Base-by-base conservation (phyloP, 257 asterid species). In the Solanum sejunctum region DNA sequence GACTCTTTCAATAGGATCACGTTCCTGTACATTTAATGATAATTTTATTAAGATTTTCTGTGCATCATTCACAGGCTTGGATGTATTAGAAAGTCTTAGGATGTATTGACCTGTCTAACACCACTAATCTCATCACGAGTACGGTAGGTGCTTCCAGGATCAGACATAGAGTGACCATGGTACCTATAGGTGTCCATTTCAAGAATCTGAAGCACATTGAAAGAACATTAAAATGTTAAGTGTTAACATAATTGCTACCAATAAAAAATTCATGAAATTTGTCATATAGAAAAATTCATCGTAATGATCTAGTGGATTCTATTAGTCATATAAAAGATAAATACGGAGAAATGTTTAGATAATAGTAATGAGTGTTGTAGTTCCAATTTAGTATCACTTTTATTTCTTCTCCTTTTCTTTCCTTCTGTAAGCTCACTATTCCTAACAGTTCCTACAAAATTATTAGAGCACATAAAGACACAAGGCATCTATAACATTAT, bases 101-200 rank as follows among this genome's bases (percentile, higher is more conserved):
- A 12, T 73, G 85, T 78, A 55, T 54, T 55, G 21, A 96, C 99
- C 98, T 97, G 98, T 90, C 99, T 92, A 84, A 97, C 88, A 63
- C 96, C 98, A 87, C 92, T 86, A 85, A 97, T 93, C 90, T 93
- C 99, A 89, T 94, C 99, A 88, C 99, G 98, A 23, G 99, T 94
- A 32, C 99, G 98, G 71, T 97, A 97, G 75, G 99, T 94, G 93
- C 98, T 97, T 79, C 98, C 99, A 78, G 99, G 99, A 88, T 97
- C 99, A 82, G 99, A 97, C 98, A 95, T 94, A 84, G 99, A 97
- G 91, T 94, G 99, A 12, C 99, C 98, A 71, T 95, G 99, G 87
- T 97, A 94, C 87, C 99, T 92, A 83, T 97, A 97, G 70, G 99
- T 97, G 91, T 97, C 99, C 99, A 97, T 97, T 89, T 97, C 99